These are phyloP conservation scores for Sugiyamaella pinicola DNA, from an alignment of 1,139 yeast genomes.

Conservation along the genomic window DNA sequence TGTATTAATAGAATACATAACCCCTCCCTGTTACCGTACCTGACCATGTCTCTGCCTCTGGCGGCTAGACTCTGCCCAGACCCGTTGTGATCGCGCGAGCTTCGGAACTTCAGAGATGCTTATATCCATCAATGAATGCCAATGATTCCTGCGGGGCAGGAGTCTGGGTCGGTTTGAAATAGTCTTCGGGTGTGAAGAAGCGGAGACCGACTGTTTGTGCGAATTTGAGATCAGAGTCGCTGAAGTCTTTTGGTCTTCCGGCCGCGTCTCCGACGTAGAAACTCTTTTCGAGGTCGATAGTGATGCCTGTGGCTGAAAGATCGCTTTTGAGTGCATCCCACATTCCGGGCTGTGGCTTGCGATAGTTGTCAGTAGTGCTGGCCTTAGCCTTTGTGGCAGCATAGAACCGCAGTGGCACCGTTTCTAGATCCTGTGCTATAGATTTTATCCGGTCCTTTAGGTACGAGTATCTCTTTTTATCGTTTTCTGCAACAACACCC, in stretches of 20 bases:
- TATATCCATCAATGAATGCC: too few relatives aligned
- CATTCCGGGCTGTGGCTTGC: constrained; percentile 83
- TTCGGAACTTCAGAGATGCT: too few relatives aligned
- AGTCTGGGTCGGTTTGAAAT: constrained; percentile 33
- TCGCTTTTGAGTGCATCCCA: constrained; percentile 54
- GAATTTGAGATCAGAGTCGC: constrained; percentile 73
- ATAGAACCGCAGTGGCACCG: constrained; percentile 54
- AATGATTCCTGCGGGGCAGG: not conserved
- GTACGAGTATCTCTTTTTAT: constrained; percentile 56
- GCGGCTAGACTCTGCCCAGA: constrained; percentile 10
- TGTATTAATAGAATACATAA: constrained; percentile 16
- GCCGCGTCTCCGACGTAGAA: constrained; percentile 97
- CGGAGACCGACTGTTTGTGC: constrained; percentile 58
- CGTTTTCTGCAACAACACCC: constrained; percentile 49
- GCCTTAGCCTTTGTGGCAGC: constrained; percentile 48
- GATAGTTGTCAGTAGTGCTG: constrained; percentile 42
- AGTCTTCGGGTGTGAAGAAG: constrained; percentile 73
- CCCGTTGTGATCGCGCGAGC: constrained; percentile 3
- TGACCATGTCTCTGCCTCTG: not conserved
- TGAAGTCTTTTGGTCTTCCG: constrained; percentile 73
- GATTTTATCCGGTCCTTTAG: constrained; percentile 51
- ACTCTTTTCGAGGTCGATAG: constrained; percentile 49
- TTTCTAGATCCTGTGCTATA: constrained; percentile 40
- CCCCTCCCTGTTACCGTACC: not conserved
- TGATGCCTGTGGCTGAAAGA: constrained; percentile 29